phyloP scores from a whole-genome alignment of 2,329 filamentous ascomycete species.

The Helicocarpus griseus region DNA sequence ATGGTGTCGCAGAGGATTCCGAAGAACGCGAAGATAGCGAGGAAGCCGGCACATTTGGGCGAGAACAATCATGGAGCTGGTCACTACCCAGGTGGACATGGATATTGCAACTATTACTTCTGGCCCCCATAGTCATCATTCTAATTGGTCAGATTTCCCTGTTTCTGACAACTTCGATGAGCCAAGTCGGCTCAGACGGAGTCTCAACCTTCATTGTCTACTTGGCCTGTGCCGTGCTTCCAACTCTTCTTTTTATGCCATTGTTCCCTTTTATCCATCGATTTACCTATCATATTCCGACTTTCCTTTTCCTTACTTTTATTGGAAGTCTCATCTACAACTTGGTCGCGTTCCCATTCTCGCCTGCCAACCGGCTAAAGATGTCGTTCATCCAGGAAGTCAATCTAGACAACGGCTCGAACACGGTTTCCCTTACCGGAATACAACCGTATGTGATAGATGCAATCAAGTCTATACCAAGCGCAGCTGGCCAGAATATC shows the following conservation, averaged over 20 bases:
- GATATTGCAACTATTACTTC: constrained; percentile 73
- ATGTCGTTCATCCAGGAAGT: constrained; percentile 77
- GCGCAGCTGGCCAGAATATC: constrained; percentile 53
- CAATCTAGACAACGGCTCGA: constrained; percentile 63
- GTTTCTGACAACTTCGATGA: constrained; percentile 58
- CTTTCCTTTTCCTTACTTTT: constrained; percentile 65
- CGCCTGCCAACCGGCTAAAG: constrained; percentile 67
- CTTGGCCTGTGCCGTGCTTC: constrained; percentile 56
- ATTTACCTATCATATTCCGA: constrained; percentile 70
- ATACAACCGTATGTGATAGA: constrained; percentile 56
- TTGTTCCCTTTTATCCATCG: constrained; percentile 78
- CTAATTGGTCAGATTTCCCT: constrained; percentile 68
- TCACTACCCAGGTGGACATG: constrained; percentile 74
- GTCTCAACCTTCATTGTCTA: constrained; percentile 63
- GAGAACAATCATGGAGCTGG: constrained; percentile 80
- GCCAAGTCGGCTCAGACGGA: constrained; percentile 80
- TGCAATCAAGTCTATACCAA: constrained; percentile 61
- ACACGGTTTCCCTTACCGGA: constrained; percentile 60
- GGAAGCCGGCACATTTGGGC: constrained; percentile 44
- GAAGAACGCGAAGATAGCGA: constrained; percentile 19
- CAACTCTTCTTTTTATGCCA: constrained; percentile 64
- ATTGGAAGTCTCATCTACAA: constrained; percentile 74
- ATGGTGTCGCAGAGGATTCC: constrained; percentile 18
- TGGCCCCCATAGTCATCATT: constrained; percentile 69
- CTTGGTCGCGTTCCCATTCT: constrained; percentile 80